These are phyloP conservation scores for Basidioascus undulatus DNA, from an alignment of 768 basidiomycete genomes.

Conservation along the genomic window DNA sequence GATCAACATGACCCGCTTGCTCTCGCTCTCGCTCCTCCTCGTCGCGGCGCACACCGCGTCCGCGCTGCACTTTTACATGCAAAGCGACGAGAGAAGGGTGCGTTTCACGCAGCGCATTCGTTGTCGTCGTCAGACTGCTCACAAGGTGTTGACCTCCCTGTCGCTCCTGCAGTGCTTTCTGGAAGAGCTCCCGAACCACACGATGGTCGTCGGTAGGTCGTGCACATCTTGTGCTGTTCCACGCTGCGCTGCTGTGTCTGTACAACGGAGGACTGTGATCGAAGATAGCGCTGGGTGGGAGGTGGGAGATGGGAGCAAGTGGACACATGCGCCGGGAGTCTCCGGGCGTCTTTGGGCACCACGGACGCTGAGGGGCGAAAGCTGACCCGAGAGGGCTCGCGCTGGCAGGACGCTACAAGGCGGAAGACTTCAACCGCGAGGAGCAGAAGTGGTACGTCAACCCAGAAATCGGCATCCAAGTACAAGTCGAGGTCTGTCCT, in stretches of 20 bases:
- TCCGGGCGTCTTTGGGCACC: background rate
- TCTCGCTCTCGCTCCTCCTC: too few species aligned
- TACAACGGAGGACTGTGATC: background rate
- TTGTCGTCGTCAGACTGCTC: too few species aligned
- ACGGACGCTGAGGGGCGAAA: background rate
- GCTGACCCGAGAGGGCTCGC: background rate
- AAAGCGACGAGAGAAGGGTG: too few species aligned
- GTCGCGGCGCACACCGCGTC: too few species aligned
- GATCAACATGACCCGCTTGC: too few species aligned
- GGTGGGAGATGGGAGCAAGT: too few species aligned
- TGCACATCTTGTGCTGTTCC: background rate
- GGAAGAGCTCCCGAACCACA: slow-evolving; percentile 83
- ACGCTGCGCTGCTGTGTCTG: slow-evolving; percentile 7
- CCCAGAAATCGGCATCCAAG: slow-evolving; percentile 58
- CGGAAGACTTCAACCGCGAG: slow-evolving; percentile 68
- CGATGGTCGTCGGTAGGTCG: slow-evolving; percentile 66
- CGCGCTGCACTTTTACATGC: too few species aligned
- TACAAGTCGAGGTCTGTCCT: slow-evolving; percentile 58
- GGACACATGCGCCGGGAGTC: too few species aligned
- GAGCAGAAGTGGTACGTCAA: slow-evolving; percentile 43
- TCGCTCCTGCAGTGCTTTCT: slow-evolving; percentile 87
- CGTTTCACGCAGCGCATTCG: too few species aligned
- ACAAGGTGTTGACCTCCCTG: too few species aligned
- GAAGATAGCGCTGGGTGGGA: background rate
- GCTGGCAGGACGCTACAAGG: slow-evolving; percentile 63